A percentile compares a stretch with the other conserved stretches of the same genome.
phyloP scores from a whole-genome alignment of 2,329 filamentous ascomycete species.

The Pseudogymnoascus sp. region DNA sequence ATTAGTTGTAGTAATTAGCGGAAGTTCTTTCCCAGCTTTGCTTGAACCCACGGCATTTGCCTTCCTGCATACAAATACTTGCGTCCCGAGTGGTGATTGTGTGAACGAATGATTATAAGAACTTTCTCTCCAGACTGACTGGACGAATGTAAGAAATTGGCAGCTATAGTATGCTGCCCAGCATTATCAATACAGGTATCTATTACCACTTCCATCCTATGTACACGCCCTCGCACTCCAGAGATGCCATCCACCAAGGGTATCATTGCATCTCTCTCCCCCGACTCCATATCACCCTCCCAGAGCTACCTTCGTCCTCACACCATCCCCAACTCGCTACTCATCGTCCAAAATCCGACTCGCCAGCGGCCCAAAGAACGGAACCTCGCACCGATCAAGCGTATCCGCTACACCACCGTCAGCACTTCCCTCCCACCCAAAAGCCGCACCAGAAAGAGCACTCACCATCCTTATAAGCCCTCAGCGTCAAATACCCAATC shows the following conservation, averaged over 20 bases:
- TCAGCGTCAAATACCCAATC: constrained; percentile 66
- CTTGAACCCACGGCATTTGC: not conserved
- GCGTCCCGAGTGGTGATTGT: not conserved
- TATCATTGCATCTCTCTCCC: not conserved
- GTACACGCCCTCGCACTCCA: not conserved
- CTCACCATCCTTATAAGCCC: constrained; percentile 72
- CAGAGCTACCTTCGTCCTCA: not conserved
- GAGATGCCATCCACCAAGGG: not conserved
- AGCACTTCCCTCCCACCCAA: constrained; percentile 12
- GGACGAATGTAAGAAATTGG: not conserved
- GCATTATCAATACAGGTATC: not conserved
- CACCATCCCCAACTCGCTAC: constrained; percentile 13
- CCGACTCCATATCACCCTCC: not conserved
- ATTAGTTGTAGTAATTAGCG: not conserved
- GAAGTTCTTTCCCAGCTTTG: not conserved
- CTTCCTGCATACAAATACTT: not conserved
- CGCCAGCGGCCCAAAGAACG: constrained; percentile 75
- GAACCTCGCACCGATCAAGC: constrained; percentile 56
- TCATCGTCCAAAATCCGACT: constrained; percentile 89
- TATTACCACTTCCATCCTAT: not conserved
- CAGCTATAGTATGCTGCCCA: not conserved
- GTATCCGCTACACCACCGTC: constrained; percentile 43
- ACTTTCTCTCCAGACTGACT: not conserved
- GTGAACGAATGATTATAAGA: not conserved
- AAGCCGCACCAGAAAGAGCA: constrained; percentile 9